Percentiles rank a stretch among this genome's conserved stretches.
phyloP scores from a whole-genome alignment of 2,329 filamentous ascomycete species.

The Apiospora aurea region DNA sequence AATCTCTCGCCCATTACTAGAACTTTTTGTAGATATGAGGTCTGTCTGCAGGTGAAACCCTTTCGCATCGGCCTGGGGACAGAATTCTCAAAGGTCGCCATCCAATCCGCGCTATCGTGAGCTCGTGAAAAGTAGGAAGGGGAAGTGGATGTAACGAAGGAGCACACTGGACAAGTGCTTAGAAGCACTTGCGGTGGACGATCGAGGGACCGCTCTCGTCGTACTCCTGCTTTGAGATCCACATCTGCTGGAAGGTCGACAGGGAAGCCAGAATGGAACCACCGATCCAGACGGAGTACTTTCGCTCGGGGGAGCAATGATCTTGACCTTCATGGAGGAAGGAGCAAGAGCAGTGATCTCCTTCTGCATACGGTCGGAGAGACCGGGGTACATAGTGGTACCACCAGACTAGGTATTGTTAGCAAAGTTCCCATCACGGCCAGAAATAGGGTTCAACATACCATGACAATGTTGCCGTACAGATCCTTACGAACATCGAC shows the following conservation, averaged over 20 bases:
- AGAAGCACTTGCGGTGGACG: conserved; percentile 99
- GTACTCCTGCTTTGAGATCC: conserved; percentile 99
- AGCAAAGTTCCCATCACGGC: conserved; percentile 33
- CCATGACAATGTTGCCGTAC: conserved; percentile 99
- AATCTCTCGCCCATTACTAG: conserved; percentile 63
- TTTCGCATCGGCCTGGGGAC: conserved; percentile 51
- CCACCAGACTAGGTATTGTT: conserved; percentile 82
- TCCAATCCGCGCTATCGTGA: conserved; percentile 53
- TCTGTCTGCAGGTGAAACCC: conserved; percentile 52
- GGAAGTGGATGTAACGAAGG: conserved; percentile 48
- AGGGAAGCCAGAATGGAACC: conserved; percentile 99
- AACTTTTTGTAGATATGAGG: conserved; percentile 63
- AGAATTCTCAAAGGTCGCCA: conserved; percentile 50
- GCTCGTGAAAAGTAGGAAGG: conserved; percentile 42
- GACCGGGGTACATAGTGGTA: conserved; percentile 99
- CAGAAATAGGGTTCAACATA: conserved; percentile 59
- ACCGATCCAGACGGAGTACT: conserved; percentile 99
- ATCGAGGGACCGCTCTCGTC: conserved; percentile 99
- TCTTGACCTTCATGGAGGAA: conserved; percentile 99
- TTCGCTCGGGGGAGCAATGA: conserved; percentile 99
- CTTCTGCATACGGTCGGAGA: conserved; percentile 99
- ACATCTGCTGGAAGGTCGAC: conserved; percentile 99
- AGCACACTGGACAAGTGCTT: conserved; percentile 56
- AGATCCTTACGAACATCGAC: conserved; percentile 99
- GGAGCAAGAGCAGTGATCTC: conserved; percentile 99